Base-by-base conservation (phyloP, 345 rosid genomes). In the Lenwebbia sp. region DNA sequence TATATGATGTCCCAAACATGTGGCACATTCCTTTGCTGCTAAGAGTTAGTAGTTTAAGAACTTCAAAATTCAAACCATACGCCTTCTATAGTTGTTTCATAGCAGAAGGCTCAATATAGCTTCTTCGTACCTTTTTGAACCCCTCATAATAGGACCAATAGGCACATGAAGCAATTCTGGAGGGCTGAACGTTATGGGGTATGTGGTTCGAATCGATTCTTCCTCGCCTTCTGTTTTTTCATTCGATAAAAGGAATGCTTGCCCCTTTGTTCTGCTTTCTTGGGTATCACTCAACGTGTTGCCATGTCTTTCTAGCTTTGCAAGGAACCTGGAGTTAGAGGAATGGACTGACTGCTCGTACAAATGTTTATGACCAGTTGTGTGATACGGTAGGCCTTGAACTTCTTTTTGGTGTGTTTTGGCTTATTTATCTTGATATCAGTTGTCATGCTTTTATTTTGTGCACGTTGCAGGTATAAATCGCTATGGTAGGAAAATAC, bases 21-120 rank as follows among this genome's bases (percentile, higher is more conserved):
- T 97, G 99, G 99, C 96, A 97, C 83, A 90, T 97, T 88, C 99
- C 99, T 84, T 89, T 95, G 89, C 94, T 97, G 86, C 90, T 97
- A 60, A 92, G 93, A 90, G 99, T 96, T 88, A 90, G 96, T 70
- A 70, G 81, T 70, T 65, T 33, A 70, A 37, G 81, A 33, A 70
- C 47, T 70, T 70, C 23, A 5, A 70, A 33, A 37, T 70, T 70
- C 81, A 70, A 37, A 70, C 47, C 6, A 37, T 37, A 19, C 0
- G 23, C 78, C 78, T 33, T 33, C 25, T 55, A 70, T 70, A 70
- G 37, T 70, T 33, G 47, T 70, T 33, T 70, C 47, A 19, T 33
- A 21, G 81, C 47, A 70, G 21, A 70, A 33, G 81, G 81, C 26
- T 70, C 13, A 70, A 37, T 19, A 70, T 40, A 19, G 81, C 81